phyloP scores from a whole-genome alignment of 177 flowering plant species.

The Vitis hybrid region DNA sequence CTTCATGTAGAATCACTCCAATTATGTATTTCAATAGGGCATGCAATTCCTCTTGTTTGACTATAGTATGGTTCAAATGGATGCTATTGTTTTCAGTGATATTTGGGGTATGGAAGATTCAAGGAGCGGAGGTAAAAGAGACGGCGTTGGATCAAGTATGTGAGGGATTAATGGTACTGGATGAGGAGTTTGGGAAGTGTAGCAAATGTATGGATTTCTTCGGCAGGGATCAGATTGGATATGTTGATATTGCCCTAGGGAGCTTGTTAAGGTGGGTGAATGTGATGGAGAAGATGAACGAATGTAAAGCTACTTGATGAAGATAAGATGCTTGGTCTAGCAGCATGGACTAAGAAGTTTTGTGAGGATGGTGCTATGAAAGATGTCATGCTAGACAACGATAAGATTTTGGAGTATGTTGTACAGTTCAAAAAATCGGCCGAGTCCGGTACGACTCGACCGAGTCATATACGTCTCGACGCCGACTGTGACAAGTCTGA shows the following conservation, averaged over 20 bases:
- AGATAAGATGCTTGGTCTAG: conserved; percentile 22
- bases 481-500: accelerated
- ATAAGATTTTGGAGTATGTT: conserved; percentile 36
- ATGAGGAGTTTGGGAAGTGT: conserved; percentile 32
- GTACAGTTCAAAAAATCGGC: no score
- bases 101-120: conserved; percentile 10
- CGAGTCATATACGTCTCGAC: accelerated
- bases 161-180: conserved; percentile 26
- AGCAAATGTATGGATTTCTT: conserved; percentile 44
- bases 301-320: conserved; percentile 25
- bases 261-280: conserved; percentile 34
- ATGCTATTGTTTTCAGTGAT: conserved; percentile 29
- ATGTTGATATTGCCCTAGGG: conserved; percentile 39
- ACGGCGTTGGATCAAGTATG: conserved; percentile 16
- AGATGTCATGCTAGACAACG: conserved; percentile 37
- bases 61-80: no score
- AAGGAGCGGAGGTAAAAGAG: conserved; percentile 28
- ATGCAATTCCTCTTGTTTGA: no score
- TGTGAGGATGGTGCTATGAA: conserved; percentile 31
- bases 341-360: conserved; percentile 39
- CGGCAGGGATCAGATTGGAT: conserved; percentile 37
- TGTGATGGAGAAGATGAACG: conserved; percentile 24
- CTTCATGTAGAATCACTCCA: not conserved
- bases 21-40: no score
- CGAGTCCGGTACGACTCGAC: no score